A percentile compares a stretch with the other conserved stretches of the same genome.
Conservation (phyloP, 306 rosid genomes). For the Corylus americana region DNA sequence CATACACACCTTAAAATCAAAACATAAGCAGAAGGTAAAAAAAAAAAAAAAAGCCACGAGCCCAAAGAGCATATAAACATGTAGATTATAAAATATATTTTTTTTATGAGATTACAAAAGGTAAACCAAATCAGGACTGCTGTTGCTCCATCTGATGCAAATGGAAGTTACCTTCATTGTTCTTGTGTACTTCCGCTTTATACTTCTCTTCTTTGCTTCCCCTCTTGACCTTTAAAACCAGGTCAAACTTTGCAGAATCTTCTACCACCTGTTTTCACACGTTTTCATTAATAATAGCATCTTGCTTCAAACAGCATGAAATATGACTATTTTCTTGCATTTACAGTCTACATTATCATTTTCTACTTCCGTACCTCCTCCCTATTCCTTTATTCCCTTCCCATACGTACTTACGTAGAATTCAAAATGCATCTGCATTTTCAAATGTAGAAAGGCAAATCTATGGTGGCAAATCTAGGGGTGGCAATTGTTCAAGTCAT, state of each 20-base stretch:
- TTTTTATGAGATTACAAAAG: not conserved
- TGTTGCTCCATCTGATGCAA: constrained; percentile 59
- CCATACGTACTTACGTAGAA: not conserved
- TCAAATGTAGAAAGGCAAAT: not conserved
- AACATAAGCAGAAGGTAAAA: not conserved
- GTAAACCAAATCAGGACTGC: constrained; percentile 31
- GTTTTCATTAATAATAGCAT: not conserved
- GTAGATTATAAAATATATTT: not conserved
- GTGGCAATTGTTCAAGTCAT: too few species aligned
- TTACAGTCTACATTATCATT: not conserved
- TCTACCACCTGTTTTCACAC: constrained; percentile 53
- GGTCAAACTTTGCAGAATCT: constrained; percentile 54
- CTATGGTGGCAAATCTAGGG: not conserved
- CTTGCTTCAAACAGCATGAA: not conserved
- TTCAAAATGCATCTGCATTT: not conserved
- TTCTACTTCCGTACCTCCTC: not conserved
- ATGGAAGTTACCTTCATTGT: constrained; percentile 54
- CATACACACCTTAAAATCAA: not conserved
- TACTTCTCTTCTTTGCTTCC: constrained; percentile 67
- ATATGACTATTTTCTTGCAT: not conserved
- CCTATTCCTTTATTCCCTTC: not conserved
- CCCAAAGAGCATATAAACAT: not conserved
- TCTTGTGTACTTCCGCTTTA: constrained; percentile 68
- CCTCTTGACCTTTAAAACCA: constrained; percentile 57
- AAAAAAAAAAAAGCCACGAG: not conserved